Base-by-base conservation (phyloP, 768 basidiomycete genomes). In the Hortiboletus flavorubellus region DNA sequence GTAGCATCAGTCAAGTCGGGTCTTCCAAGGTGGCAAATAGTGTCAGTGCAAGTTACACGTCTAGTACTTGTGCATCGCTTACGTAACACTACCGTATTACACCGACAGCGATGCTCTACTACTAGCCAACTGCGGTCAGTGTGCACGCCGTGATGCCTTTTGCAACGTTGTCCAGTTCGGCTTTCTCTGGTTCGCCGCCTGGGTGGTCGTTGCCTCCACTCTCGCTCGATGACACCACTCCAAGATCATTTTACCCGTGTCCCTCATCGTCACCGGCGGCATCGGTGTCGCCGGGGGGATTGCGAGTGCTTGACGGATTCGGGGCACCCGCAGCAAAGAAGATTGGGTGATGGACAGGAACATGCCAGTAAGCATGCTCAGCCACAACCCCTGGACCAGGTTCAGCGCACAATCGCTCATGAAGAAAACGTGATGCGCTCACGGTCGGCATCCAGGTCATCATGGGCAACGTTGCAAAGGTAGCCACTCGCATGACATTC, bases 401-500 rank as follows among this genome's bases (percentile, higher is more conserved):
- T 56, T 69, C 34, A 61, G 51, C 16, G 21, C 21, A n/a, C 23
- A 2, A 4, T 26, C 10, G 3, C 7, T 30, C 0, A 11, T 23
- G 37, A 8, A 16, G 16, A 31, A 30, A 41, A 23, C 18, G n/a
- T 2, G 42, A 23, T 35, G 49, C 31, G 75, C 87, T 64, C 69
- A 91, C 93, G 2, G 82, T 73, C 30, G 91, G 85, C 67, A 94
- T 80, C 50, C 72, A 72, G 15, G 73, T 72, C 72, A 85, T 76
- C 63, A 85, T 70, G 45, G 80, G 76, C 68, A 83, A 65, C 46
- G 76, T 79, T 16, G 72, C 59, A 43, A 87, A 50, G 10, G 83
- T 78, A n/a, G 84, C 65, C 21, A 86, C 60, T 3, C 84, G 82
- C 67, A 93, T 76, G 37, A 73, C 67, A 64, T 91, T 91, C 78